These are phyloP conservation scores for Fusarium poae DNA, from an alignment of 2,329 filamentous ascomycete species.

Conservation along the genomic window DNA sequence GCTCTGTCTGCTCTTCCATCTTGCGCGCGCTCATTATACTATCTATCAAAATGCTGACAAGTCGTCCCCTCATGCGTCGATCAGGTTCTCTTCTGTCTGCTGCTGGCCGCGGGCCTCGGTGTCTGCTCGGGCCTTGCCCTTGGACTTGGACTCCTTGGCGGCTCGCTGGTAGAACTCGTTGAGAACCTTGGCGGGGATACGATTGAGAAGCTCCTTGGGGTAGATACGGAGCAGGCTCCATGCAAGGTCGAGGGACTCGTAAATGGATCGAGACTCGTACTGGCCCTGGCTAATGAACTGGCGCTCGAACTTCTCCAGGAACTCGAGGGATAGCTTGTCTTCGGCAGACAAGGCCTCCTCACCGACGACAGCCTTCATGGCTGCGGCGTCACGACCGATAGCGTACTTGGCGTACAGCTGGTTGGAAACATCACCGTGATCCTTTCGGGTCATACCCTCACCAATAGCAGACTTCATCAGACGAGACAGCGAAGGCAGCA, in stretches of 20 bases:
- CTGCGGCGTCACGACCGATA: slow-evolving; percentile 96
- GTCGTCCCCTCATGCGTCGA: slow-evolving; percentile 64
- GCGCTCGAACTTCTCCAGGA: slow-evolving; percentile 97
- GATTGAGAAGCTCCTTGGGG: slow-evolving; percentile 97
- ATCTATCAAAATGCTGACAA: slow-evolving; percentile 45
- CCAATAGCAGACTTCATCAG: slow-evolving; percentile 99
- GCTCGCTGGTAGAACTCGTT: slow-evolving; percentile 85
- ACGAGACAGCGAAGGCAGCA: slow-evolving; percentile 95
- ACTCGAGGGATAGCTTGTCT: slow-evolving; percentile 97
- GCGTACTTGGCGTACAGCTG: slow-evolving; percentile 99
- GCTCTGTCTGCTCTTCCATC: slow-evolving; percentile 43
- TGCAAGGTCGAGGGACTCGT: slow-evolving; percentile 93
- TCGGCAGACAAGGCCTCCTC: slow-evolving; percentile 96
- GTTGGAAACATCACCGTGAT: slow-evolving; percentile 98
- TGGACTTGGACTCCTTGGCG: slow-evolving; percentile 71
- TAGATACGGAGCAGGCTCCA: slow-evolving; percentile 98
- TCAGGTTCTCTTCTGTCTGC: slow-evolving; percentile 69
- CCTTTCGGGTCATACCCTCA: slow-evolving; percentile 94
- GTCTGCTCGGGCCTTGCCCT: slow-evolving; percentile 68
- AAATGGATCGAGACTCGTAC: slow-evolving; percentile 92
- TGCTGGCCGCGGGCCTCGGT: slow-evolving; percentile 56
- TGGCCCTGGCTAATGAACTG: slow-evolving; percentile 92
- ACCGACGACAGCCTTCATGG: slow-evolving; percentile 99
- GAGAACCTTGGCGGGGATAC: slow-evolving; percentile 85
- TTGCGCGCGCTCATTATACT: slow-evolving; percentile 47